These are phyloP conservation scores for Aspergillus haitiensis DNA, from an alignment of 495 filamentous ascomycete genomes.

Conservation along the genomic window DNA sequence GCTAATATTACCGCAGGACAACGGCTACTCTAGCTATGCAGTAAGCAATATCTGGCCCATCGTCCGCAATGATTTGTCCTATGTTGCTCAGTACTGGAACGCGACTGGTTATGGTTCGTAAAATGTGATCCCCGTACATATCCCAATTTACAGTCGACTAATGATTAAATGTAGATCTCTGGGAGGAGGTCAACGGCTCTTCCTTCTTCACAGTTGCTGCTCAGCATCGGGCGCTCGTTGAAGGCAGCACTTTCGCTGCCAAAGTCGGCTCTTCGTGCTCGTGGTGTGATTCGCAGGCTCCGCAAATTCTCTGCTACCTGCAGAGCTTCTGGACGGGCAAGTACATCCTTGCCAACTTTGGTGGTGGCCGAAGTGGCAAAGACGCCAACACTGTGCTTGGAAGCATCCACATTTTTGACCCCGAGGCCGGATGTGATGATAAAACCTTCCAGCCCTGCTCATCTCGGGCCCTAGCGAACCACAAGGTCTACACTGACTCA, in stretches of 20 bases:
- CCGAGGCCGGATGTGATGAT: slow-evolving; percentile 51
- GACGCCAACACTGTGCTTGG: slow-evolving; percentile 64
- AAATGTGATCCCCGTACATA: too few relatives aligned
- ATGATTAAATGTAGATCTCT: slow-evolving; percentile 50
- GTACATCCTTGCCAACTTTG: slow-evolving; percentile 57
- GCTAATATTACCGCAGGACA: slow-evolving; percentile 14
- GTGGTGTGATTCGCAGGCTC: slow-evolving; percentile 54
- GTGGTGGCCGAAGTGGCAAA: slow-evolving; percentile 55
- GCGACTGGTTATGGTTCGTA: slow-evolving; percentile 46
- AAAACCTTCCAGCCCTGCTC: slow-evolving; percentile 61
- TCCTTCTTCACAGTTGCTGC: slow-evolving; percentile 61
- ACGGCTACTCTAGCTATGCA: slow-evolving; percentile 31
- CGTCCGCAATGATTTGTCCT: slow-evolving; percentile 64
- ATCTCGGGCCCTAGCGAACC: slow-evolving; percentile 60
- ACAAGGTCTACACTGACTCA: slow-evolving; percentile 63
- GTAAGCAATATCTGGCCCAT: slow-evolving; percentile 57
- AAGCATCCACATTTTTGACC: slow-evolving; percentile 65
- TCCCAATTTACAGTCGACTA: neutral
- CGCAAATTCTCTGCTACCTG: slow-evolving; percentile 61
- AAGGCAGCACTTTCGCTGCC: slow-evolving; percentile 58
- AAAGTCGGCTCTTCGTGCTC: slow-evolving; percentile 42
- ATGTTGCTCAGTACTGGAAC: slow-evolving; percentile 71
- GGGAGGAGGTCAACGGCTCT: slow-evolving; percentile 65
- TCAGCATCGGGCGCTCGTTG: slow-evolving; percentile 58
- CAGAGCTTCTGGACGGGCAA: slow-evolving; percentile 64